Evolutionary conservation across 192 early-diverging fungal genomes (phyloP).

Genomic region (Coemansia sp.): DNA sequence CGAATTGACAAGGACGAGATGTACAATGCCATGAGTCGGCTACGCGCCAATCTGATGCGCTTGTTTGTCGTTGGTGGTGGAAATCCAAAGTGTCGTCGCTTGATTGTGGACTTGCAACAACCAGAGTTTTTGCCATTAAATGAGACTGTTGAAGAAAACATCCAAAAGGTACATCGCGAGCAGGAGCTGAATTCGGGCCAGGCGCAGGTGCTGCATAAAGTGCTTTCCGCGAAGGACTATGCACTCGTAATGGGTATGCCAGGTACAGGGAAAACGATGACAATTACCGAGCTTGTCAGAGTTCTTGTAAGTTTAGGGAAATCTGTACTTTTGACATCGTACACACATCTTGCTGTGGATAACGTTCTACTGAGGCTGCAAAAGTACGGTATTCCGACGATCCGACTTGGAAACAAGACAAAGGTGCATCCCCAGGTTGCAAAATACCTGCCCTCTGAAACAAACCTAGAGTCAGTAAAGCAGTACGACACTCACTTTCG

Average conservation of each 20-base stretch:
- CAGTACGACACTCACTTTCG: slow-evolving; percentile 64
- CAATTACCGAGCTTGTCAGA: slow-evolving; percentile 75
- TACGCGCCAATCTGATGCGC: slow-evolving; percentile 76
- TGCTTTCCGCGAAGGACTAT: slow-evolving; percentile 82
- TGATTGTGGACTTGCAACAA: slow-evolving; percentile 78
- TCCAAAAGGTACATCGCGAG: slow-evolving; percentile 18
- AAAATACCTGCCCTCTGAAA: slow-evolving; percentile 30
- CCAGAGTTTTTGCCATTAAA: slow-evolving; percentile 61
- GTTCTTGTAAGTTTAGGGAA: slow-evolving; percentile 68
- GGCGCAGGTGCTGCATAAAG: slow-evolving; percentile 63
- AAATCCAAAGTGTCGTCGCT: slow-evolving; percentile 57
- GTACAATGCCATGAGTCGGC: slow-evolving; percentile 62
- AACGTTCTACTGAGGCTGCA: slow-evolving; percentile 86
- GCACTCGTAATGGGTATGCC: slow-evolving; percentile 94
- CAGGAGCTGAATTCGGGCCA: slow-evolving; percentile 72
- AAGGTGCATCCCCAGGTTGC: slow-evolving; percentile 61
- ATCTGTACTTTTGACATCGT: slow-evolving; percentile 80
- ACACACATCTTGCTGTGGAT: slow-evolving; percentile 93
- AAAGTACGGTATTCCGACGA: slow-evolving; percentile 59
- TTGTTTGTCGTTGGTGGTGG: slow-evolving; percentile 60
- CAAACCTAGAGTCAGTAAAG: slow-evolving; percentile 57
- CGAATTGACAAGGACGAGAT: slow-evolving; percentile 88
- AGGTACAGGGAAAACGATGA: slow-evolving; percentile 94
- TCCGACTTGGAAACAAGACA: slow-evolving; percentile 72
- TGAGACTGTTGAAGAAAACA: slow-evolving; percentile 15